These are phyloP conservation scores for Penicillium brasilianum DNA, from an alignment of 2,329 filamentous ascomycete genomes.

Conservation along the genomic window DNA sequence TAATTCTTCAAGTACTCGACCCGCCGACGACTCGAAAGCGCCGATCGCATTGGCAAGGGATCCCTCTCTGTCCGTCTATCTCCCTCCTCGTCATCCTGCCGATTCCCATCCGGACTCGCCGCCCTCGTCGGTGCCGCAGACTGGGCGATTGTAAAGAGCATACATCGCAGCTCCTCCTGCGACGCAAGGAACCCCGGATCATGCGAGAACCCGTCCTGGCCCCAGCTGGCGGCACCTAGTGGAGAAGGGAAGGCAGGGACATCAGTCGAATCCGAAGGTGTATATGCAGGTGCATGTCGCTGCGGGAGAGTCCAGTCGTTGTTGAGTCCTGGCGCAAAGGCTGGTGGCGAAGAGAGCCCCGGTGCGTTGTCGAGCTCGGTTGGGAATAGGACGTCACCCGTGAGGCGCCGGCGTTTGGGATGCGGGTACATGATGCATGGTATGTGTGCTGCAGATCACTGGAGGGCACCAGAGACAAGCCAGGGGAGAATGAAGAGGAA, in stretches of 20 bases:
- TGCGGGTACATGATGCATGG: constrained; percentile 11
- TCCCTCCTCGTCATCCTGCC: constrained; percentile 14
- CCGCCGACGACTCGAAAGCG: constrained; percentile 41
- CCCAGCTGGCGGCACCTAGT: constrained; percentile 29
- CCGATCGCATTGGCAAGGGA: constrained; percentile 20
- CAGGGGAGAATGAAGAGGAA: background rate
- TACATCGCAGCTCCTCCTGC: constrained; percentile 51
- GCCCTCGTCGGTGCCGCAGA: constrained; percentile 51
- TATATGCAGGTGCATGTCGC: constrained; percentile 17
- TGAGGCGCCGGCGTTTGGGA: constrained; percentile 15
- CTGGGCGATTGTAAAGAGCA: constrained; percentile 53
- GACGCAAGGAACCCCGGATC: constrained; percentile 53
- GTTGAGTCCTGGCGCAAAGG: constrained; percentile 10
- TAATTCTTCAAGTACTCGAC: constrained; percentile 56
- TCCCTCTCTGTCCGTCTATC: constrained; percentile 2
- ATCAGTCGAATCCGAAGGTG: constrained; percentile 22
- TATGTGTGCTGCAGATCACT: background rate
- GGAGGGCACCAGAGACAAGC: background rate
- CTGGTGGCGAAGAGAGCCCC: constrained; percentile 9
- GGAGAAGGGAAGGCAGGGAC: constrained; percentile 24
- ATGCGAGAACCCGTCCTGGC: constrained; percentile 39
- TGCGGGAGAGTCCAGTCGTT: constrained; percentile 15
- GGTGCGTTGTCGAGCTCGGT: constrained; percentile 3
- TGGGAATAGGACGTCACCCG: constrained; percentile 10
- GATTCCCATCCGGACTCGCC: constrained; percentile 38